Base-by-base conservation (phyloP, 495 filamentous ascomycete species). In the Chaetomium tenue region DNA sequence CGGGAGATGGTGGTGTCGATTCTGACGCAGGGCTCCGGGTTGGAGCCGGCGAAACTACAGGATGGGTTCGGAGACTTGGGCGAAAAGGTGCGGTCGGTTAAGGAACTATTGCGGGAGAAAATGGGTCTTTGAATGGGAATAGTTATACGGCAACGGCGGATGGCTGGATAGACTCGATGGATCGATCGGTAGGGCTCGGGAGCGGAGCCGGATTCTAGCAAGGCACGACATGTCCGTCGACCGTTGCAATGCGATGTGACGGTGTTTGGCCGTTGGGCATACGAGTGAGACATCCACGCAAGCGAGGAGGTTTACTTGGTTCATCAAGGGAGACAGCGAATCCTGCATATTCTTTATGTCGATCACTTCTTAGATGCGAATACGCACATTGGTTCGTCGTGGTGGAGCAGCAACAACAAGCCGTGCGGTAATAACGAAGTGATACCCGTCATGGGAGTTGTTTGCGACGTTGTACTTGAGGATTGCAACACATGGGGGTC, bases 291-390 rank as follows among this genome's bases (percentile, higher is more conserved):
- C 44, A 47, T 20, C 16, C 9, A 47, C 5, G 5, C 44, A 47
- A 18, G 44, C n/a, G 44, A 47, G 44, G n/a, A 47, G 44, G 44
- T 47, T 47, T 47, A 47, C 44, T 7, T 47, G 44, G 44, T 47
- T 47, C 44, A 47, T 47, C 44, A 47, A 47, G 0, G 15, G 44
- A 47, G 44, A 47, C 44, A 20, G n/a, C 44, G n/a, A 20, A 47
- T 20, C 44, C n/a, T 47, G 44, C 44, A 47, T 47, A 47, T 47
- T 47, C 44, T 47, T 47, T 16, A 47, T 47, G 44, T 47, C 44
- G 44, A 47, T 47, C 44, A 47, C 44, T 47, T 18, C 44, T 47
- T 12, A 5, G 44, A 47, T 47, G n/a, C 44, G 44, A 47, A 47
- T 47, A 47, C 44, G 15, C 44, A 47, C 16, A 47, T 47, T 47